Evolutionary conservation across 129 eudicot species (phyloP), one percentile per base, ranked within the genome.

Genomic region (Gnaphalium uliginosum): DNA sequence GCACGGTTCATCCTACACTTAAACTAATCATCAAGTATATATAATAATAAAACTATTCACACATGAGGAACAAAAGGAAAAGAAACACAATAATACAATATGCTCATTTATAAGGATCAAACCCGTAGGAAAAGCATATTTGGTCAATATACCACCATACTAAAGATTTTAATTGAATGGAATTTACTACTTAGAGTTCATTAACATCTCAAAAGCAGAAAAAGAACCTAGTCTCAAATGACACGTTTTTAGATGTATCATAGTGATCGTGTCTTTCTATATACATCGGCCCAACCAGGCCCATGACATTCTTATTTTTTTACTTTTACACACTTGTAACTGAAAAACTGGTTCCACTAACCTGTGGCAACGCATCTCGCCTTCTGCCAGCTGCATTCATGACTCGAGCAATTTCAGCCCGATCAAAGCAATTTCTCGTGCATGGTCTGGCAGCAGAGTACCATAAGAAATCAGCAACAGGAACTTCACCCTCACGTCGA

Each of bases 291-390:
- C 25, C 61, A 56, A 56, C 11, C 4, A 56, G 61, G 25, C 61
- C 24, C 61, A 19, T 56, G 18, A 43, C 51, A 14, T 43, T 43
- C 2, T 43, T 11, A 43, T 43, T 13, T 17, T 59, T 9, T 59
- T 29, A 9, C 76, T 37, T 61, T 4, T 29, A 9, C 74, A 18
- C 11, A 46, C 21, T 18, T 68, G 11, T 67, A 56, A 72, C 82
- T 46, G 48, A 9, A 54, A 33, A 26, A 65, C 19, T 65, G 48
- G 11, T 8, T 43, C 23, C 70, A 78, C 85, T 66, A 75, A 95
- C 99, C 99, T 95, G 99, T 21, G 99, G 99, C 68, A 95, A 84
- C 61, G 99, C 99, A 58, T 95, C 99, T 87, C 96, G 86, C 78
- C 84, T 89, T 83, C 88, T 87, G 48, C 99, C 97, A 76, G 99